Percentiles rank a stretch among this genome's conserved stretches.
phyloP scores from a whole-genome alignment of 345 rosid species.

The Salix udensis region DNA sequence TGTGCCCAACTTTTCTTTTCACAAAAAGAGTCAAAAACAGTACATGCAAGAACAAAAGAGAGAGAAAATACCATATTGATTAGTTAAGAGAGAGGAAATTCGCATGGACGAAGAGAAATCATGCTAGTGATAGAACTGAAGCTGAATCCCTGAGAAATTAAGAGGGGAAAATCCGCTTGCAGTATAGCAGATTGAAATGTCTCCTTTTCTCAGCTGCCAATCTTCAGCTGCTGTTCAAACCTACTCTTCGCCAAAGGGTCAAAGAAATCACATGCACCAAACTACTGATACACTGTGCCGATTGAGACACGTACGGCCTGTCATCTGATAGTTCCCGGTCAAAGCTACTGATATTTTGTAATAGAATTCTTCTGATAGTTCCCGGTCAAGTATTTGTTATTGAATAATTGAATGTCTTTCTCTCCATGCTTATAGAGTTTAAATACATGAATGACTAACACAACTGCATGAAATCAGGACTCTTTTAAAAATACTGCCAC shows the following conservation, averaged over 20 bases:
- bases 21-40: no score
- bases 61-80: slow-evolving; percentile 13
- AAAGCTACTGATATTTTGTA: neutral
- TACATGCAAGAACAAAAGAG: neutral
- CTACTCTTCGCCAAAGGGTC: slow-evolving; percentile 16
- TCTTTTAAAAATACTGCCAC: no score
- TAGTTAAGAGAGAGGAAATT: neutral
- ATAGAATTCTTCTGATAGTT: no score
- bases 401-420: neutral
- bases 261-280: neutral
- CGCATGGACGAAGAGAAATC: neutral
- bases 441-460: no score
- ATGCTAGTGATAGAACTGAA: neutral
- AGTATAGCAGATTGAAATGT: neutral
- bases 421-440: no score
- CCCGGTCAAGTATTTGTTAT: no score
- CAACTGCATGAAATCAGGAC: no score
- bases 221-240: slow-evolving; percentile 28
- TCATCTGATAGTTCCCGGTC: neutral
- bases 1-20: neutral
- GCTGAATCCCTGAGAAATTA: neutral
- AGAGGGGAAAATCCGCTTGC: neutral
- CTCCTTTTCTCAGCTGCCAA: slow-evolving; percentile 6
- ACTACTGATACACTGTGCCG: neutral
- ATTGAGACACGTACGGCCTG: neutral